A percentile compares a stretch with the other conserved stretches of the same genome.
These are phyloP conservation scores for Microbotryum violaceum DNA, from an alignment of 1,284 basidiomycete genomes.

Conservation along the genomic window DNA sequence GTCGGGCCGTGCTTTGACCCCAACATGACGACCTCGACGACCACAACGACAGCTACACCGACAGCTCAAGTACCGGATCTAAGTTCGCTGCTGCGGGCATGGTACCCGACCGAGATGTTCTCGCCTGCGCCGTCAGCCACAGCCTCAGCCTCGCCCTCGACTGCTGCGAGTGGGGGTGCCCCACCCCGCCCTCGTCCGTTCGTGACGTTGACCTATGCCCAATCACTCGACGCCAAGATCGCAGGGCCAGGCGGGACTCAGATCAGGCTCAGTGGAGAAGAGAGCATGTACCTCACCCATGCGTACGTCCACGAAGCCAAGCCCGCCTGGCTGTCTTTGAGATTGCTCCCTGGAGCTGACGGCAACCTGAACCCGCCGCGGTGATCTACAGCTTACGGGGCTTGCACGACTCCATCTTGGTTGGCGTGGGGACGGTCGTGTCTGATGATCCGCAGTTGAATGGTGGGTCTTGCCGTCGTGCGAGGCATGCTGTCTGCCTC, in stretches of 20 bases:
- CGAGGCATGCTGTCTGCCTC: background rate
- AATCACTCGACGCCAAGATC: slow-evolving; percentile 88
- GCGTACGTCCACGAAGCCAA: slow-evolving; percentile 49
- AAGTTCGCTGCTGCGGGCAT: too few species aligned
- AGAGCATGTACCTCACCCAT: slow-evolving; percentile 93
- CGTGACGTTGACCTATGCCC: slow-evolving; percentile 85
- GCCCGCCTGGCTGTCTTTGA: background rate
- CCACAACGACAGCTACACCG: too few species aligned
- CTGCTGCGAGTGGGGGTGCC: too few species aligned
- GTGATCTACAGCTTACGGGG: slow-evolving; percentile 40
- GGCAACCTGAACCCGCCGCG: background rate
- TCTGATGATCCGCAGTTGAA: slow-evolving; percentile 92
- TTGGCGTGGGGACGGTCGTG: slow-evolving; percentile 81
- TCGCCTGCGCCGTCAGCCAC: too few species aligned
- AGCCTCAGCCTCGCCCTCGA: too few species aligned
- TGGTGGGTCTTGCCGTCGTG: slow-evolving; percentile 49
- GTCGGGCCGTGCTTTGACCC: too few species aligned
- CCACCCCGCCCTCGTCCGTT: slow-evolving; percentile 14
- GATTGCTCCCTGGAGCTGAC: background rate
- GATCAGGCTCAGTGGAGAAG: slow-evolving; percentile 70
- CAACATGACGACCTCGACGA: too few species aligned
- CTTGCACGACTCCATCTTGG: slow-evolving; percentile 84
- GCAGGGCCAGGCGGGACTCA: slow-evolving; percentile 66
- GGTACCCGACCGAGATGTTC: too few species aligned
- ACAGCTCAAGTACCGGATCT: too few species aligned